phyloP scores from a whole-genome alignment of 1,284 basidiomycete species.

The Apiotrichum akiyoshidainum region DNA sequence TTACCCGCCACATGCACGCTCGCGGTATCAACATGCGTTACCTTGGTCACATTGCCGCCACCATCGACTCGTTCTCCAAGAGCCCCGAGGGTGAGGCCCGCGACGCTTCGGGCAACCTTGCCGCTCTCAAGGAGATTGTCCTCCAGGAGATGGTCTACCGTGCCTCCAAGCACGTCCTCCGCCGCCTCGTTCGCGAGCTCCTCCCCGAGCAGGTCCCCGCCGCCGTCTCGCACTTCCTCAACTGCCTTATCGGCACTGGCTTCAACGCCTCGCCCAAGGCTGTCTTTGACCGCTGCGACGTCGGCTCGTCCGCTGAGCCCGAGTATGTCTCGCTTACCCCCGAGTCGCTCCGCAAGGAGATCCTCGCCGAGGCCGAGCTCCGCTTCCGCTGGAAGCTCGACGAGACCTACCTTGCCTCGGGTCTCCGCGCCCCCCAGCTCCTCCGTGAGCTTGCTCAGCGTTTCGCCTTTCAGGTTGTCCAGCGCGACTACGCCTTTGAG shows the following conservation, averaged over 20 bases:
- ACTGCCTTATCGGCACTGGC: constrained; percentile 56
- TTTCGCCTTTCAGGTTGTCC: constrained; percentile 57
- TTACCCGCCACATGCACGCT: constrained; percentile 55
- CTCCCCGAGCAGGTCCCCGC: constrained; percentile 48
- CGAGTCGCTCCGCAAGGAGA: constrained; percentile 48
- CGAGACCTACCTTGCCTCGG: constrained; percentile 43
- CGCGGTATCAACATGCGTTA: constrained; percentile 61
- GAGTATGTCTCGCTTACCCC: constrained; percentile 55
- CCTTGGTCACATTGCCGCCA: constrained; percentile 54
- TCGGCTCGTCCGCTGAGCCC: constrained; percentile 35
- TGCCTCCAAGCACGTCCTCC: constrained; percentile 56
- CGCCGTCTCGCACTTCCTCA: constrained; percentile 58
- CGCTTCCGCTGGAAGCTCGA: constrained; percentile 56
- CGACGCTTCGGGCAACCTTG: constrained; percentile 39
- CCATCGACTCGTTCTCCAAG: constrained; percentile 50
- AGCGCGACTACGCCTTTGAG: constrained; percentile 54
- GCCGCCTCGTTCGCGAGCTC: constrained; percentile 48
- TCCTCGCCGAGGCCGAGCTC: constrained; percentile 51
- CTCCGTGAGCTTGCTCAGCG: constrained; percentile 56
- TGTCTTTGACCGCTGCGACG: constrained; percentile 43
- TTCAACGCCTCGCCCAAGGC: constrained; percentile 52
- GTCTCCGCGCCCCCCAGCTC: constrained; percentile 52
- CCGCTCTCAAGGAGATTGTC: constrained; percentile 48
- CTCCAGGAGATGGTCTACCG: constrained; percentile 59
- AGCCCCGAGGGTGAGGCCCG: constrained; percentile 32